A percentile compares a stretch with the other conserved stretches of the same genome.
Evolutionary conservation across 2,329 filamentous ascomycete species (phyloP).

Genomic region (Fusarium setosum): DNA sequence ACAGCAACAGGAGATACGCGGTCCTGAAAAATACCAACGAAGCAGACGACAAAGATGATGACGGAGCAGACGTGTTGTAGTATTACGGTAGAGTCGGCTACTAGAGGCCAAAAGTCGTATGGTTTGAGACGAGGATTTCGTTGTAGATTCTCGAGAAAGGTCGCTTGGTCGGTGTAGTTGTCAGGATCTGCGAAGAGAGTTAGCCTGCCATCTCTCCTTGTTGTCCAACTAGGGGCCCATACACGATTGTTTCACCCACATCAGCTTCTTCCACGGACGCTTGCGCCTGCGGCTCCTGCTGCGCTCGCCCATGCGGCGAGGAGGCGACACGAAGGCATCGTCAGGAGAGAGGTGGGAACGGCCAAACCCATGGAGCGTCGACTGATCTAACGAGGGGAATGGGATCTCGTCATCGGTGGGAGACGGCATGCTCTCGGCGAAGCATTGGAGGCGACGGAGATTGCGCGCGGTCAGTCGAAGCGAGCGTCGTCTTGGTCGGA

Average conservation of each 20-base stretch:
- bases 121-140: constrained; percentile 92
- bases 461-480: constrained; percentile 1
- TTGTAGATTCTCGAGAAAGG: constrained; percentile 95
- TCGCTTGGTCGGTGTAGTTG: constrained; percentile 97
- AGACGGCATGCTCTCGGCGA: constrained; percentile 47
- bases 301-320: constrained; percentile 64
- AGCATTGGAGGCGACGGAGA: constrained; percentile 24
- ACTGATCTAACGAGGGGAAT: constrained; percentile 47
- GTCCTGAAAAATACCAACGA: constrained; percentile 88
- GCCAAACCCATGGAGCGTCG: constrained; percentile 54
- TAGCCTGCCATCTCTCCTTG: background rate
- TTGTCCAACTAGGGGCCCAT: constrained; percentile 46
- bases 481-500: constrained; percentile 4
- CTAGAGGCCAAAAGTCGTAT: constrained; percentile 98
- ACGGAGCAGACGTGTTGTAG: constrained; percentile 97
- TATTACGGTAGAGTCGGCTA: constrained; percentile 95
- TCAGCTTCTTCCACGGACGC: constrained; percentile 90
- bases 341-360: constrained; percentile 82
- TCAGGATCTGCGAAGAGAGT: constrained; percentile 76
- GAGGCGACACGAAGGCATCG: constrained; percentile 81
- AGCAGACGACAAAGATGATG: constrained; percentile 93
- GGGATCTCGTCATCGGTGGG: constrained; percentile 53
- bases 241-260: constrained; percentile 99
- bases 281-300: constrained; percentile 76
- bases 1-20: constrained; percentile 91